Evolutionary conservation across 148 eudicot genomes (phyloP), one percentile per base, ranked within the genome.

Genomic region (Camellia japonica): DNA sequence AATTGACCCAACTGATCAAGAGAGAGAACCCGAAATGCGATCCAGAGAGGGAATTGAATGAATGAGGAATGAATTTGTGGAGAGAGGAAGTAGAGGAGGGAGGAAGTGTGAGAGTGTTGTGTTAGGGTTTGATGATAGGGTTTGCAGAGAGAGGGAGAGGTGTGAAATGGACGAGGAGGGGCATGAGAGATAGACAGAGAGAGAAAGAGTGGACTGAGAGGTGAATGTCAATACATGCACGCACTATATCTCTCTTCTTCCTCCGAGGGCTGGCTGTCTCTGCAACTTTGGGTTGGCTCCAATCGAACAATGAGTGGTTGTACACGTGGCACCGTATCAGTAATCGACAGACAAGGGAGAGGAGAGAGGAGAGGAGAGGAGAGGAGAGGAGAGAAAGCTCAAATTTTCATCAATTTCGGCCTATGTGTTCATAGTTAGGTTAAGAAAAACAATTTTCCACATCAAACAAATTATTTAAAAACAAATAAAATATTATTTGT

Each of bases 111-210:
- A 68, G 62, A 73, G 76, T 54, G 76, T 30, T 72, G 38, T 30
- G 46, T 41, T 62, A 58, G 58, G 68, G 85, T 80, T 23, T 51
- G 77, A 46, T 0, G 68, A 7, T 9, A 7, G 11, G 38, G 38
- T 30, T 30, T 30, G 38, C 38, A 6, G 68, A 49, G 64, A 44
- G 86, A 56, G 54, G 19, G 75, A 42, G 51, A 72, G 30, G 59
- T 19, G 73, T 30, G 23, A 55, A 49, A 78, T 49, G 44, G 64
- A 68, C 2, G 64, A 10, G 52, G n/a, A 75, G 64, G 78, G 78
- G 23, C 61, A 76, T 81, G 61, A 63, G 56, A 60, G 64, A 80
- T 30, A 80, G 78, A 69, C 63, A 65, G 52, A 49, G 52, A 49
- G 52, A 47, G 56, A 49, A 4, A 4, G 15, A 70, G 73, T 69